phyloP scores from a whole-genome alignment of 805 yeast species.

The Myxozyma melibiosi region DNA sequence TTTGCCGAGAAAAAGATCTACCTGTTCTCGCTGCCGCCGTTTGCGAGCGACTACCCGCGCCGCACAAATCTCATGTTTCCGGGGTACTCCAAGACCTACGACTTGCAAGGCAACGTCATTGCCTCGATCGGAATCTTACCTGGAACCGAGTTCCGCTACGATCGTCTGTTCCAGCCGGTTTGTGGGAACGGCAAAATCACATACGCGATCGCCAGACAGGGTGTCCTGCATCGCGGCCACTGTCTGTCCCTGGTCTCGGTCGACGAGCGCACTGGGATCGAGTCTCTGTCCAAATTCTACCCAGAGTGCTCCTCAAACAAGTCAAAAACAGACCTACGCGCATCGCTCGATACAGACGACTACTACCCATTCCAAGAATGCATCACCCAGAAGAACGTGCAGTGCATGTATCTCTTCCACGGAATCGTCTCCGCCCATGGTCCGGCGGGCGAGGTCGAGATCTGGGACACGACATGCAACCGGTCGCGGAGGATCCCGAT shows the following conservation, averaged over 20 bases:
- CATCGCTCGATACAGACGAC: slow-evolving; percentile 3
- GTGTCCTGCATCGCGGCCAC: slow-evolving; percentile 26
- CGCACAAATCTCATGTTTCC: slow-evolving; percentile 24
- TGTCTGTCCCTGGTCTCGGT: slow-evolving; percentile 26
- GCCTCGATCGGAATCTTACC: slow-evolving; percentile 32
- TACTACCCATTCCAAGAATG: slow-evolving; percentile 29
- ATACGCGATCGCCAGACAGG: slow-evolving; percentile 30
- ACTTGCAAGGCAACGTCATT: slow-evolving; percentile 26
- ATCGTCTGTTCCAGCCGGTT: slow-evolving; percentile 19
- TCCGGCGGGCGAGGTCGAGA: slow-evolving; percentile 28
- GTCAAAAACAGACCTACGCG: not conserved
- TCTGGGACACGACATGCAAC: slow-evolving; percentile 23
- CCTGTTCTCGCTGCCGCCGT: slow-evolving; percentile 29
- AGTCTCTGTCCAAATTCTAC: slow-evolving; percentile 21
- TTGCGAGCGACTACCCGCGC: slow-evolving; percentile 15
- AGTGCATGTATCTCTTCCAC: slow-evolving; percentile 30
- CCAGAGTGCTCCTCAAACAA: slow-evolving; percentile 14
- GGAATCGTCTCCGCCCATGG: slow-evolving; percentile 20
- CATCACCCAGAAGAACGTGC: slow-evolving; percentile 12
- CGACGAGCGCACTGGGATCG: slow-evolving; percentile 29
- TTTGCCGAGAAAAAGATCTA: slow-evolving; percentile 29
- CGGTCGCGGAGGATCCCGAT: slow-evolving; percentile 15
- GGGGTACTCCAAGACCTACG: slow-evolving; percentile 31
- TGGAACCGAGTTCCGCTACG: slow-evolving; percentile 30
- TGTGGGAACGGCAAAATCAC: slow-evolving; percentile 26